Base-by-base conservation (phyloP, 1,139 yeast species). In the Zygoascus sp. region DNA sequence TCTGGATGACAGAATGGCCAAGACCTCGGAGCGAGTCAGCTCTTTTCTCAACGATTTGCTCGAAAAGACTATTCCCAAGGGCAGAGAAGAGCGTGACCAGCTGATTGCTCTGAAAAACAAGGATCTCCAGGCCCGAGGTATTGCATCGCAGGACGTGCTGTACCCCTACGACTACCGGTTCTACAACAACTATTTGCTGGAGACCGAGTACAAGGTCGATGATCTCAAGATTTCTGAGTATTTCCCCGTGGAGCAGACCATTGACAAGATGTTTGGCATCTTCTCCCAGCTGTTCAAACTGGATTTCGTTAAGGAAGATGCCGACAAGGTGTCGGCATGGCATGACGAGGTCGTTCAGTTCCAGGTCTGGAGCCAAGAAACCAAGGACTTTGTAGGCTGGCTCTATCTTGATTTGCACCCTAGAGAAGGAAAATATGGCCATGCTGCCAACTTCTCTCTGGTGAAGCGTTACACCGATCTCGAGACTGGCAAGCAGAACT, bases 371-470 rank as follows among this genome's bases (percentile, higher is more conserved):
- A 80, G 81, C 59, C 65, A 76, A 51, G 80, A 74, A 55, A 73
- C 77, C 34, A 58, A 54, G 11, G 76, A 72, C 51, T 86, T 86
- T 65, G 75, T 79, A 56, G 96, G 96, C 27, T 83, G 85, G 77
- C 68, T 87, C 40, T 84, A 81, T 66, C 77, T 87, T 55, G 96
- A 87, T 64, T 68, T 86, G 60, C 90, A 84, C 62, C 95, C 95
- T 52, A 77, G 96, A 62, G 83, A 81, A 47, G 90, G 92, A 57
- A 87, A 87, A 64, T 87, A 83, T 65, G 83, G 87, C 1, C 95
- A 86, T 63, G 95, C 95, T 22, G 95, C 95, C 10, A 83, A 83
- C 61, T 85, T 87, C 59, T 83, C 81, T 21, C 63, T 85, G 48
- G 69, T 74, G 9, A 80, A 87, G n/a, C 84, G 90, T 1, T 83